Evolutionary conservation across 164 flowering plant genomes (phyloP), one percentile per base, ranked within the genome.

Genomic region (Nymphaea colorata): DNA sequence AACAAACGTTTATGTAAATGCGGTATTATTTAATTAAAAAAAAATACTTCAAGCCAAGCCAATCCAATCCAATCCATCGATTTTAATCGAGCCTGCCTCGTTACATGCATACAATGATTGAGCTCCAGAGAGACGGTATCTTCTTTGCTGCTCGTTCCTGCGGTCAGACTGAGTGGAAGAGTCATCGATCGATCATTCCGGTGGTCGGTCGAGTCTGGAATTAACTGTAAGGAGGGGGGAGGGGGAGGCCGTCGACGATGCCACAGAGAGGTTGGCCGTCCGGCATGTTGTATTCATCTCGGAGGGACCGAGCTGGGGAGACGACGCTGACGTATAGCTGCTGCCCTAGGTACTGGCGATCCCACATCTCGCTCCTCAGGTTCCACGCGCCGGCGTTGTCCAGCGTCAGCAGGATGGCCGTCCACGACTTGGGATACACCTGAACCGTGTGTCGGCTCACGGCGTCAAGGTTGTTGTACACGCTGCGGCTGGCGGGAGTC

Each of bases 311-410:
- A 2, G 68, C 83, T 2, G 85, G 83, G 2, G 84, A 81, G 16
- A 69, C 67, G n/a, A 80, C 78, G 61, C 82, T 80, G 44, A 84
- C 2, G 76, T 84, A 84, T 62, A 84, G 68, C 75, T 82, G 85
- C 18, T 82, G 83, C 7, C 87, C 87, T 41, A 84, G 66, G 77
- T 84, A 80, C 36, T 51, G 64, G 68, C 81, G 80, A 64, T 84
- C 85, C 65, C 61, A 62, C 5, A 44, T 2, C 15, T 61, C 59
- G 4, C 82, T 77, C 69, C 87, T 74, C 62, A 84, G 18, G 66
- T 74, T 82, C 87, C 87, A 84, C 79, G 82, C 76, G 2, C 85
- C 85, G 0, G 85, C 85, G 41, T 84, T 84, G 78, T 84, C 87
- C 2, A 80, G 44, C 4, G 87, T 84, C 43, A 80, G 59, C 77